Evolutionary conservation across 2,329 filamentous ascomycete genomes (phyloP), one percentile per base, ranked within the genome.

Genomic region (Apiospora kogelbergensis): DNA sequence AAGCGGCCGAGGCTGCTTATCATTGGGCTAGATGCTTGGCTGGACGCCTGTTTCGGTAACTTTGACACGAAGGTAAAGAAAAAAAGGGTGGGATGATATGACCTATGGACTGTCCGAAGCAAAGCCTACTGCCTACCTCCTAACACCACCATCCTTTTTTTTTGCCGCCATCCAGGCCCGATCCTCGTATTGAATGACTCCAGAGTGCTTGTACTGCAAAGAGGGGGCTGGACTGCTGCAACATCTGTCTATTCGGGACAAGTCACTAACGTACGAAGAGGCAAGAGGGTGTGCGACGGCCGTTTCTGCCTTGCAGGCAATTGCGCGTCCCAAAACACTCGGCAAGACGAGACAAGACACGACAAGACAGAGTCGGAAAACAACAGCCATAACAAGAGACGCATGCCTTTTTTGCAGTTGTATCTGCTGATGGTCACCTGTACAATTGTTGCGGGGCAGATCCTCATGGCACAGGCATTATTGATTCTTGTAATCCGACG

Each of bases 11-110:
- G 53, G 17, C 53, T 11, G 53, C 30, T 60, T 60, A 60, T 60
- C 53, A 60, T 60, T 60, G 53, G 53, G 53, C 53, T 60, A 60
- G 53, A 37, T 60, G 30, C 53, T 60, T 60, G 53, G 53, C 53
- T 17, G 30, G 53, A 60, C 53, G 53, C 53, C 53, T 60, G 53
- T 37, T 37, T 60, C 53, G 53, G 53, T 60, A 60, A 60, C 53
- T 37, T 20, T 22, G 30, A 60, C 30, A 57, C 26, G 48, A 57
- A 57, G 7, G 22, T 33, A 7, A 33, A 57, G 48, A 4, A 7
- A 9, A n/a, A 37, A n/a, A n/a, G 30, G 53, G 53, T 60, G 53
- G 53, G 30, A 60, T 60, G 53, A 33, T 57, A 15, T 53, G 48
- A 53, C 15, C 24, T 17, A 44, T 44, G 48, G 53, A 60, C 26